phyloP scores from a whole-genome alignment of 2,329 filamentous ascomycete species.

The Sporothrix sp. region DNA sequence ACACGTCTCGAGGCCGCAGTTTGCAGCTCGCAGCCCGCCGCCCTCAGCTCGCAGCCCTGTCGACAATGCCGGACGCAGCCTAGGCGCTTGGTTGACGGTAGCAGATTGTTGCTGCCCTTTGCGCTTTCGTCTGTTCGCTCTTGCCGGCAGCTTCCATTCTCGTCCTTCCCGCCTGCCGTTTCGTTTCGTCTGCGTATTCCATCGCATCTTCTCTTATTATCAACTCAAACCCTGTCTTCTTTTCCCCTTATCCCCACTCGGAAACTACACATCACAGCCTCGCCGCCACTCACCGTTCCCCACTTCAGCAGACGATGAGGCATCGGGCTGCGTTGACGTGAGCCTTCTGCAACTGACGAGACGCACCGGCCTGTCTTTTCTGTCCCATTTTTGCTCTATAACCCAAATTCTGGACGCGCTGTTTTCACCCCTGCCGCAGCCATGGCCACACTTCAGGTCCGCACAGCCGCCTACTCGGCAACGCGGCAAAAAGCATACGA shows the following conservation, averaged over 20 bases:
- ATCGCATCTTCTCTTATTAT: neutral
- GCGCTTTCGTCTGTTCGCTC: neutral
- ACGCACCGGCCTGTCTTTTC: no score
- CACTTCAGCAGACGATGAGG: no score
- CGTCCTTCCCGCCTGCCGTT: neutral
- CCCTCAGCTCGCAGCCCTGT: no score
- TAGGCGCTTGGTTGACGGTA: neutral
- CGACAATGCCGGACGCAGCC: neutral
- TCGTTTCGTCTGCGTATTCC: neutral
- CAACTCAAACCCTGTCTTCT: neutral
- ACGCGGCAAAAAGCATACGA: slow-evolving; percentile 41
- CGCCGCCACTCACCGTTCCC: no score
- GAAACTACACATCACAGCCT: neutral
- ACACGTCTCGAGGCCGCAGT: neutral
- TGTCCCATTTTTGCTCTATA: no score
- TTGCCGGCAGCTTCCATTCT: no score
- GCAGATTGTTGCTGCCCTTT: neutral
- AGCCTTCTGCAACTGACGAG: no score
- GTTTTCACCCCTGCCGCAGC: no score
- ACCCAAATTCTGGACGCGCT: no score
- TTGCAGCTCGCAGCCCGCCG: no score
- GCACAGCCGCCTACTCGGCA: slow-evolving; percentile 22
- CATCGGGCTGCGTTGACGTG: no score
- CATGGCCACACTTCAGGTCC: slow-evolving; percentile 26
- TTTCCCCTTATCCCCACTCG: neutral